Percentiles rank a stretch among this genome's conserved stretches.
Evolutionary conservation across 2,329 filamentous ascomycete genomes (phyloP).

Genomic region (Colletotrichum noveboracense): DNA sequence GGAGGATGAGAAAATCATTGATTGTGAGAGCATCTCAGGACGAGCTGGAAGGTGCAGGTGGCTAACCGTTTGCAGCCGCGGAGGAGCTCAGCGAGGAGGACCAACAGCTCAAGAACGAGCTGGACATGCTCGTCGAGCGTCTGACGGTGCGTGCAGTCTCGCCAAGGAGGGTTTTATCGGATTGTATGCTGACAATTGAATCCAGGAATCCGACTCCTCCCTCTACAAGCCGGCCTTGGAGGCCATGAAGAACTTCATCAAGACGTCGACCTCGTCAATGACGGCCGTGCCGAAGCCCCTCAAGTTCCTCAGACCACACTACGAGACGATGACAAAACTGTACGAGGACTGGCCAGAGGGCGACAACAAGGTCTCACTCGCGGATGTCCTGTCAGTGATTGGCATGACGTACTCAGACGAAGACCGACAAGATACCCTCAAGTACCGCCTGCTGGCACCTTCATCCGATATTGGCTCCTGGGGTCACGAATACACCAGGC

Average conservation of each 20-base stretch:
- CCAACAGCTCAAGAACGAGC: conserved; percentile 95
- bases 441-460: conserved; percentile 89
- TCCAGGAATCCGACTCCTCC: conserved; percentile 80
- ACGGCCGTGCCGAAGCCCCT: conserved; percentile 97
- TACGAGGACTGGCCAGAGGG: conserved; percentile 90
- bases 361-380: conserved; percentile 86
- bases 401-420: conserved; percentile 99
- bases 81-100: conserved; percentile 98
- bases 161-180: not conserved
- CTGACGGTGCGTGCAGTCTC: conserved; percentile 68
- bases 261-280: conserved; percentile 99
- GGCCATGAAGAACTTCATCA: conserved; percentile 97
- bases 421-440: conserved; percentile 92
- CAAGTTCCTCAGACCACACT: conserved; percentile 97
- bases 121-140: conserved; percentile 97
- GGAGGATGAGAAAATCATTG: conserved; percentile 66
- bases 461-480: conserved; percentile 94
- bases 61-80: conserved; percentile 48
- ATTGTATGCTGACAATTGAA: not conserved
- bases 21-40: conserved; percentile 33
- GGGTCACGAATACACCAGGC: conserved; percentile 98
- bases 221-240: conserved; percentile 94
- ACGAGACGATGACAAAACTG: conserved; percentile 83
- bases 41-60: conserved; percentile 22
- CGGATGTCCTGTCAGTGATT: conserved; percentile 95